Conservation (phyloP, 192 early-diverging fungal species). For the Physocladia obscura region DNA sequence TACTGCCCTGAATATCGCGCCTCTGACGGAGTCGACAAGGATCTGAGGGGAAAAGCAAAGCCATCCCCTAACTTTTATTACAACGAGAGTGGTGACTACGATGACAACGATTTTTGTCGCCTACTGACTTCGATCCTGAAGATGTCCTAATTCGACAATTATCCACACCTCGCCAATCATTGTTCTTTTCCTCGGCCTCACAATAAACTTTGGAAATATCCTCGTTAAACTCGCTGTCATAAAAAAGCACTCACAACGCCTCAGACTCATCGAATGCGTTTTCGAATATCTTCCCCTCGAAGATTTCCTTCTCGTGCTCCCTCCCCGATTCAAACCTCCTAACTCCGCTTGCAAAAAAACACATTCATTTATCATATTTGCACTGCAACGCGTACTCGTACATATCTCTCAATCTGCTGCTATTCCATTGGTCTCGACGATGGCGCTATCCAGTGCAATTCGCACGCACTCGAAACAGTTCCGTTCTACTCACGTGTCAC, state of each 20-base stretch:
- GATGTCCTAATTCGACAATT: not conserved
- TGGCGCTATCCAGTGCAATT: constrained; percentile 36
- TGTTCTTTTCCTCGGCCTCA: constrained; percentile 49
- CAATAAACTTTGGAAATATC: constrained; percentile 54
- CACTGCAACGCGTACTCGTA: constrained; percentile 47
- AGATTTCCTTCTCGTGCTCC: constrained; percentile 30
- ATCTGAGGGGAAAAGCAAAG: not conserved
- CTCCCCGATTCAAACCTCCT: constrained; percentile 12
- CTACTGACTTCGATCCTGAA: not conserved
- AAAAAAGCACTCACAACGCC: constrained; percentile 45
- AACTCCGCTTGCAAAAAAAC: not conserved
- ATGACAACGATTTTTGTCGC: not conserved
- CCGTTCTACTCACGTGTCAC: not conserved
- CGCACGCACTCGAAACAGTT: constrained; percentile 21
- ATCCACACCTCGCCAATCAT: constrained; percentile 54
- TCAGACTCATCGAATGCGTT: constrained; percentile 46
- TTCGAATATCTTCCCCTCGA: constrained; percentile 52
- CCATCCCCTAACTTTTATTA: not conserved
- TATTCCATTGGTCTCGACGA: constrained; percentile 45
- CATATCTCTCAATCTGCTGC: constrained; percentile 49
- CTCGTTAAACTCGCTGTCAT: constrained; percentile 44
- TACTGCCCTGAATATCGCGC: not conserved
- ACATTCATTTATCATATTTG: constrained; percentile 49
- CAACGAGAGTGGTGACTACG: not conserved
- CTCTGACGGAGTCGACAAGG: not conserved